A percentile compares a stretch with the other conserved stretches of the same genome.
These are phyloP conservation scores for Blastobotrys proliferans DNA, from an alignment of 1,139 yeast species.

Conservation along the genomic window DNA sequence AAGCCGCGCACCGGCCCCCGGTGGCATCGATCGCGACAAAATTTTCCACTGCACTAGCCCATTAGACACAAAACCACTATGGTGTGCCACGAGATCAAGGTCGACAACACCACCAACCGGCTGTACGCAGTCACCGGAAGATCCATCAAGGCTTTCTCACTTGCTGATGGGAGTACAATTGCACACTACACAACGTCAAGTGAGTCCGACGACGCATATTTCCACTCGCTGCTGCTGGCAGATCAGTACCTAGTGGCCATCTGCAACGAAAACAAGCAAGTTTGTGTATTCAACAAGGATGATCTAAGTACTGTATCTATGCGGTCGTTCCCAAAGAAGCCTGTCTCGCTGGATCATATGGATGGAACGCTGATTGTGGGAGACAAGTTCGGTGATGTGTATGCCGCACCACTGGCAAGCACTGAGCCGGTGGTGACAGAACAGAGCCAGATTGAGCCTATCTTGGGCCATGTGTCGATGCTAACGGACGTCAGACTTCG, in stretches of 20 bases:
- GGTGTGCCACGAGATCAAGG: slow-evolving; percentile 12
- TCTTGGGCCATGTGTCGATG: slow-evolving; percentile 96
- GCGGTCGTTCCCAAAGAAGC: slow-evolving; percentile 83
- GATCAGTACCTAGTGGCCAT: slow-evolving; percentile 59
- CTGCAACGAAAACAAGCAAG: slow-evolving; percentile 81
- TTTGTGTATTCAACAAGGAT: slow-evolving; percentile 37
- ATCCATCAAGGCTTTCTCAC: slow-evolving; percentile 3
- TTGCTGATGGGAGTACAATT: background rate
- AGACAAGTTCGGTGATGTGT: slow-evolving; percentile 98
- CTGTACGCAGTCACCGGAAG: slow-evolving; percentile 10
- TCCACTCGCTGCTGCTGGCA: slow-evolving; percentile 57
- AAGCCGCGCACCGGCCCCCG: background rate
- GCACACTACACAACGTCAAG: slow-evolving; percentile 2
- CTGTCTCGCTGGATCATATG: slow-evolving; percentile 67
- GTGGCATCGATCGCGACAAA: background rate
- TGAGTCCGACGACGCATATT: slow-evolving; percentile 21
- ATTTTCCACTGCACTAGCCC: background rate
- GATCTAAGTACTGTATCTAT: slow-evolving; percentile 55
- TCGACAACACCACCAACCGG: background rate
- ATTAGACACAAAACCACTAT: slow-evolving; percentile 1
- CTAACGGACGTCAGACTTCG: slow-evolving; percentile 62
- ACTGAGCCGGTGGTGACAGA: slow-evolving; percentile 28
- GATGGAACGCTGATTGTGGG: slow-evolving; percentile 62
- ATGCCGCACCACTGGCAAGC: slow-evolving; percentile 40
- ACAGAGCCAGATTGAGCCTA: slow-evolving; percentile 53